Conservation (phyloP, 2,329 filamentous ascomycete species). For the Paecilomyces formosus region DNA sequence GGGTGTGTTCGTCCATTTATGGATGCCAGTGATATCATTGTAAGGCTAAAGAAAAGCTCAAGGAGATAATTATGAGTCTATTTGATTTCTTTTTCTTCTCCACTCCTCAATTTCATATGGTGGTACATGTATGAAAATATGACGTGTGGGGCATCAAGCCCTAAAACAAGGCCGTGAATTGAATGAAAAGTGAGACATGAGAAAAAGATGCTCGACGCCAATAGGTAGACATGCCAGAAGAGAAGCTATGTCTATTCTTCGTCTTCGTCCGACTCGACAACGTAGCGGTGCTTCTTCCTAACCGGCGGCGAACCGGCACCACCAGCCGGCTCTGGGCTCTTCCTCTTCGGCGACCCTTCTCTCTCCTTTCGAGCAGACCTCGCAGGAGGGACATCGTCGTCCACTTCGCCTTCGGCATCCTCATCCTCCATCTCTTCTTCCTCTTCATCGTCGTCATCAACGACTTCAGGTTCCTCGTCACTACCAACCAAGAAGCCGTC, state of each 20-base stretch:
- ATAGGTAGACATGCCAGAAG: background rate
- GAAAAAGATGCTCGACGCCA: background rate
- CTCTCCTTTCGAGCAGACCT: slow-evolving; percentile 20
- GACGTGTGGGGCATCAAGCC: background rate
- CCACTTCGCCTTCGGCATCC: slow-evolving; percentile 38
- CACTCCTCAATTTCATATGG: background rate
- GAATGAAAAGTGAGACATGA: background rate
- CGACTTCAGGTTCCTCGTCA: slow-evolving; percentile 42
- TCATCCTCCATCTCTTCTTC: slow-evolving; percentile 36
- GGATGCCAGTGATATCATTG: background rate
- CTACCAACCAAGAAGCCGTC: slow-evolving; percentile 63
- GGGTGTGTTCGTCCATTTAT: background rate
- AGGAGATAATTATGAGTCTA: background rate
- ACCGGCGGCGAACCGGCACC: slow-evolving; percentile 26
- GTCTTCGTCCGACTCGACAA: slow-evolving; percentile 43
- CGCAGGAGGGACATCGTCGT: slow-evolving; percentile 22
- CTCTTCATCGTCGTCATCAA: slow-evolving; percentile 36
- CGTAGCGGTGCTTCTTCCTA: slow-evolving; percentile 41
- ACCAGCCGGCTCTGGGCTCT: slow-evolving; percentile 9
- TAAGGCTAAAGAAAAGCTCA: background rate
- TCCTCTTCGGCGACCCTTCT: slow-evolving; percentile 14
- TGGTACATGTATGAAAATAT: background rate
- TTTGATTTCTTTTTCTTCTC: background rate
- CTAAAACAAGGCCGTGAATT: background rate
- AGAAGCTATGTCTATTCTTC: slow-evolving; percentile 18